phyloP scores from a whole-genome alignment of 257 asterid species.

The Ehretia macrophylla region DNA sequence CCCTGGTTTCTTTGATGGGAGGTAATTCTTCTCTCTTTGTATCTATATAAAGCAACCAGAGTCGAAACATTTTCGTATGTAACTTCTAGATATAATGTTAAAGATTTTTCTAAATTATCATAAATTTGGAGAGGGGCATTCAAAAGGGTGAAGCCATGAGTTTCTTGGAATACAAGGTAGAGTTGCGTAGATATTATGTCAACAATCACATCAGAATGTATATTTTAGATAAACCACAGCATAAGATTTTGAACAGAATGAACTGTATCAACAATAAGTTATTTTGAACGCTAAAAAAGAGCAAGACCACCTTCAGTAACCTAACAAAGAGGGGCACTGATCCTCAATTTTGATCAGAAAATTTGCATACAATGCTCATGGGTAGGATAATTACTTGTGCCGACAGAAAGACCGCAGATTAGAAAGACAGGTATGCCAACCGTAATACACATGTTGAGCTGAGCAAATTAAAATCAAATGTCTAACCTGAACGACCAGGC shows the following conservation, averaged over 20 bases:
- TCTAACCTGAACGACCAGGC: slow-evolving; percentile 77
- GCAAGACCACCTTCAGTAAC: neutral
- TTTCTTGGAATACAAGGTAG: no score
- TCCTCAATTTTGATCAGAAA: neutral
- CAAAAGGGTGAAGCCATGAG: no score
- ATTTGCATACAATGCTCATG: neutral
- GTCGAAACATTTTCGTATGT: no score
- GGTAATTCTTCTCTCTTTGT: slow-evolving; percentile 64
- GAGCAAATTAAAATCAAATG: neutral
- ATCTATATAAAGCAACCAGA: slow-evolving; percentile 30
- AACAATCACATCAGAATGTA: no score
- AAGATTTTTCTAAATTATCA: no score
- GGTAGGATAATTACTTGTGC: neutral
- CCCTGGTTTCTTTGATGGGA: slow-evolving; percentile 54
- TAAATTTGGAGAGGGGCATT: no score
- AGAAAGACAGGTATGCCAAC: slow-evolving; percentile 4
- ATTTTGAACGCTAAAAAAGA: neutral
- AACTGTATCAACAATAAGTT: neutral
- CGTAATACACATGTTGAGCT: neutral
- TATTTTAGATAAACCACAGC: no score
- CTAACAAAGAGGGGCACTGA: neutral
- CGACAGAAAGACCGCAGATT: neutral
- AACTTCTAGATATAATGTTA: no score
- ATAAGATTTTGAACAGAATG: neutral
- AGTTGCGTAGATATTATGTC: no score